Evolutionary conservation across 305 asterid species (phyloP), one percentile per base, ranked within the genome.

Genomic region (Fraxinus greggii): DNA sequence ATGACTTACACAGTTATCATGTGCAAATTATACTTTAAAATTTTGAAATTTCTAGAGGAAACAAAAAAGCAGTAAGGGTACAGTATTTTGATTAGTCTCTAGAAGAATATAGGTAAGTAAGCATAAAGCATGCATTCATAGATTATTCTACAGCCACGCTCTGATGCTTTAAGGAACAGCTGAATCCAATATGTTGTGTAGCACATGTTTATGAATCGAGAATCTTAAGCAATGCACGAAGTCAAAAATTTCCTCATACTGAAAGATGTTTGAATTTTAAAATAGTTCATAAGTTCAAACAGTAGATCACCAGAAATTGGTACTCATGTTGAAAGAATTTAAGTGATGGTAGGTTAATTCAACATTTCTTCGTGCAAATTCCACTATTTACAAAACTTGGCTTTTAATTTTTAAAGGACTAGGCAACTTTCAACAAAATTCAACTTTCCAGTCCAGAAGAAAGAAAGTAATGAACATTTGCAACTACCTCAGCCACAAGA

Each of bases 401-500:
- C 61, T 51, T 51, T 51, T 15, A 48, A 48, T n/a, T 51, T 51
- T 51, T 15, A 48, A 48, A 48, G 21, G 59, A 4, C n/a, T 12
- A 3, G 59, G 59, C 59, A 48, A 48, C 19, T 48, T 40, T 40
- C 48, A 15, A 40, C 48, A 40, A 40, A 40, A 40, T 2, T 13
- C n/a, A 42, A 10, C 54, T 42, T 51, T 51, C 61, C 63, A 51
- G 78, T 63, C 79, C 80, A 51, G 36, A 72, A 79, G 77, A 72
- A 86, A 75, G 48, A 75, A 85, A 65, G 69, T 79, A 77, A 48
- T 35, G 72, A 69, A 69, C 86, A 85, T 76, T 61, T 84, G 81
- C 72, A 17, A 74, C 74, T 79, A 40, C 78, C 84, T 65, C 79
- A 75, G 84, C 76, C 86, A 85, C 86, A 82, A 83, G 56, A 86